Base-by-base conservation (phyloP, 2,329 filamentous ascomycete species). In the Clarireedia paspali region DNA sequence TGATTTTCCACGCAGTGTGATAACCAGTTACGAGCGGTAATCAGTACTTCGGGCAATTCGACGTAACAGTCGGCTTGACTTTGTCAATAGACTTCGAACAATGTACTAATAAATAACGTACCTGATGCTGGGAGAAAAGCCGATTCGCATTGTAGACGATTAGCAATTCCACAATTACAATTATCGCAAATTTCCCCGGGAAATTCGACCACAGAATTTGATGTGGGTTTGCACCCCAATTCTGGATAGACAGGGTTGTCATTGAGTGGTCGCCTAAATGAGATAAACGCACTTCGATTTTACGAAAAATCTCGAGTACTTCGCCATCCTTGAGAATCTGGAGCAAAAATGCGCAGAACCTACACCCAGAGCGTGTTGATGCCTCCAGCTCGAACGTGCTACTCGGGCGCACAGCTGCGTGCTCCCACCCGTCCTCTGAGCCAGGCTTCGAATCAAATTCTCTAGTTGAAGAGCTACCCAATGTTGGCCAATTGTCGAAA, bases 361-460 rank as follows among this genome's bases (percentile, higher is more conserved):
- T 59, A 40, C 55, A 55, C 38, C 58, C 55, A 40, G 52, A 45
- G n/a, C 55, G 47, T 39, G 55, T 49, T 12, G 34, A 46, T 14
- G 15, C 39, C 51, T 59, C 57, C 23, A 59, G 39, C 50, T 54
- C 57, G 50, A 57, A 59, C 17, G 57, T 59, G 34, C 34, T 38
- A 38, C 20, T 20, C 20, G 20, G 20, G 20, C 20, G 20, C 2
- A 20, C 20, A 20, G 20, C 20, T 20, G 20, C 20, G 20, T 20
- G 20, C 20, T 20, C 20, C 20, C 20, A 20, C 20, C 20, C 20
- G 20, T 20, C 20, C 20, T 20, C 20, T 38, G 15, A 9, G 34
- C 7, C 15, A 15, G 34, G 34, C 15, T 38, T 3, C 15, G 34
- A 38, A 20, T 20, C 20, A 20, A 20, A 20, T 20, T 20, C 20